Percentiles rank a stretch among this genome's conserved stretches.
Evolutionary conservation across 768 basidiomycete species (phyloP).

Genomic region (Mycena belliarum): DNA sequence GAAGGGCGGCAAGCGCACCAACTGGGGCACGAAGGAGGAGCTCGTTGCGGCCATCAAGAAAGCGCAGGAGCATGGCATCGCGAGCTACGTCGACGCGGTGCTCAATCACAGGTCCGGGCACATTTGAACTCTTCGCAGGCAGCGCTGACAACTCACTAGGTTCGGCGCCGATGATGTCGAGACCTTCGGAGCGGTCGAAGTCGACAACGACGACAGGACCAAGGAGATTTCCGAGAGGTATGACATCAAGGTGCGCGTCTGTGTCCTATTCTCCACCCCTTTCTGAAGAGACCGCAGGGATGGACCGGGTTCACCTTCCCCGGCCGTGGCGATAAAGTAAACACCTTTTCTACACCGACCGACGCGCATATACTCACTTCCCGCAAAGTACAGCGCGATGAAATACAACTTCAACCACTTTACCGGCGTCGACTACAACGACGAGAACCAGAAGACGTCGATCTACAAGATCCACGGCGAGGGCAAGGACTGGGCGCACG

Average conservation of each 20-base stretch:
- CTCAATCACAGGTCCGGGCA: slow-evolving; percentile 61
- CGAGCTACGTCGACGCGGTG: slow-evolving; percentile 64
- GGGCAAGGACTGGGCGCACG: slow-evolving; percentile 59
- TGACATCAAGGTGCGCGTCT: slow-evolving; percentile 18
- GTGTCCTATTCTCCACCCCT: background rate
- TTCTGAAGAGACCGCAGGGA: slow-evolving; percentile 36
- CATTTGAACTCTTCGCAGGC: background rate
- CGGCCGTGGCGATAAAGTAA: slow-evolving; percentile 57
- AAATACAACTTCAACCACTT: slow-evolving; percentile 63
- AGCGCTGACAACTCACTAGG: slow-evolving; percentile 29
- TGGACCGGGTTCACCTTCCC: slow-evolving; percentile 68
- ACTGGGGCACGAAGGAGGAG: slow-evolving; percentile 73
- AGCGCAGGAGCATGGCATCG: slow-evolving; percentile 55
- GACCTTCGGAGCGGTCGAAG: slow-evolving; percentile 52
- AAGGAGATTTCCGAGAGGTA: slow-evolving; percentile 31
- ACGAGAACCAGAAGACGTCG: slow-evolving; percentile 46
- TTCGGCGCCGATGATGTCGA: slow-evolving; percentile 67
- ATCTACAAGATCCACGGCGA: slow-evolving; percentile 59
- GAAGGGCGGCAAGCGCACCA: slow-evolving; percentile 52
- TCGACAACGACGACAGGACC: slow-evolving; percentile 44
- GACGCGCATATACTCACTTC: background rate
- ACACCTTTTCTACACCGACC: background rate
- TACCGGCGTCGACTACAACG: slow-evolving; percentile 68
- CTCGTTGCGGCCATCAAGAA: slow-evolving; percentile 49
- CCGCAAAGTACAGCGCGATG: slow-evolving; percentile 48